Percentiles rank a stretch among this genome's conserved stretches.
Evolutionary conservation across 805 yeast genomes (phyloP).

Genomic region (Alloascoidea hylecoeti): DNA sequence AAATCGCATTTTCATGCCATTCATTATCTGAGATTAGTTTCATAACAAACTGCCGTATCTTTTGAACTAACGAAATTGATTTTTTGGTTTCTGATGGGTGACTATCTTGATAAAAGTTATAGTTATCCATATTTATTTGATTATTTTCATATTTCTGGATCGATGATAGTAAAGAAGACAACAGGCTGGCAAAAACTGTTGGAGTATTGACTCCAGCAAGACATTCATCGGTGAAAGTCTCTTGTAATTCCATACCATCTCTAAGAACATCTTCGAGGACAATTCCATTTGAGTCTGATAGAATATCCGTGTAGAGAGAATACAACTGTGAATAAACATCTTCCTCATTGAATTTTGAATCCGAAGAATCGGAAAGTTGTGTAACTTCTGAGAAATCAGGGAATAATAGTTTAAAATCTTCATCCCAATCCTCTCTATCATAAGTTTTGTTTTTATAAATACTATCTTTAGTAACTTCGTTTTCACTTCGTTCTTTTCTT

Average conservation of each 20-base stretch:
- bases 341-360: too few relatives aligned
- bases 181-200: constrained; percentile 3
- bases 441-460: constrained; percentile 53
- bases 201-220: neutral
- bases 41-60: constrained; percentile 28
- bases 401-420: constrained; percentile 69
- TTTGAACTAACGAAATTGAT: constrained; percentile 36
- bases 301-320: neutral
- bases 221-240: neutral
- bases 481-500: constrained; percentile 51
- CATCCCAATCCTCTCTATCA: constrained; percentile 55
- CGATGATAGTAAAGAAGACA: neutral
- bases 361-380: too few relatives aligned
- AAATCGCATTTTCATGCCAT: constrained; percentile 95
- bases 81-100: constrained; percentile 43
- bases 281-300: too few relatives aligned
- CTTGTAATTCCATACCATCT: neutral
- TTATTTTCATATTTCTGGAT: constrained; percentile 11
- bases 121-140: constrained; percentile 19
- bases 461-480: constrained; percentile 43
- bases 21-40: constrained; percentile 36
- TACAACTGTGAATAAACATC: too few relatives aligned
- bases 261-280: neutral
- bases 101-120: constrained; percentile 52
- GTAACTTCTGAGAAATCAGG: too few relatives aligned